phyloP scores from a whole-genome alignment of 1,284 basidiomycete species.

The Boletus holoroseus region DNA sequence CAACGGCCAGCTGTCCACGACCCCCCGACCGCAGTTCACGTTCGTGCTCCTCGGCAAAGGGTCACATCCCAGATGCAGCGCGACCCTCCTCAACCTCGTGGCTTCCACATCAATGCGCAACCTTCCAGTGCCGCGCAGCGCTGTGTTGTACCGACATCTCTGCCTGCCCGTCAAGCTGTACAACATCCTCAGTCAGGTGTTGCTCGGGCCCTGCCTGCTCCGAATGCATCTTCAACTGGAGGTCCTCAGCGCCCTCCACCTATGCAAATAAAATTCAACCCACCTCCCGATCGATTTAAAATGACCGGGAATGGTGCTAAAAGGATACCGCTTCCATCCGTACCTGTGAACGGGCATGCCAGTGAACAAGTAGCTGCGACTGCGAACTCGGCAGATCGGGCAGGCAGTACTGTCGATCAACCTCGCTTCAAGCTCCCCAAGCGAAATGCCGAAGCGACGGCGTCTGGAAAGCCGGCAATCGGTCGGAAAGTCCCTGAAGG shows the following conservation, averaged over 20 bases:
- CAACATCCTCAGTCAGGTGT: constrained; percentile 10
- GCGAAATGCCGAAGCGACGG: constrained; percentile 3
- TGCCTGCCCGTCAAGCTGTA: constrained; percentile 10
- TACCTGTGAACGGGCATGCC: constrained; percentile 2
- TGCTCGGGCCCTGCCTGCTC: constrained; percentile 8
- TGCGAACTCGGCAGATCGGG: background rate
- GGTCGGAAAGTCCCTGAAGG: constrained; percentile 12
- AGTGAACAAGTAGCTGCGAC: constrained; percentile 5
- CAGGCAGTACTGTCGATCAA: constrained; percentile 1
- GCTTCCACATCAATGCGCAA: constrained; percentile 17
- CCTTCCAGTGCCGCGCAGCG: constrained; percentile 24
- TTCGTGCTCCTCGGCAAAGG: constrained; percentile 18
- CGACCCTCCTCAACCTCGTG: constrained; percentile 16
- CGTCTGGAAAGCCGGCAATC: background rate
- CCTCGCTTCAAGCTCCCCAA: constrained; percentile 13
- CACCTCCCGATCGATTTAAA: constrained; percentile 22
- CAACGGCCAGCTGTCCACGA: constrained; percentile 8
- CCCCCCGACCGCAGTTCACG: constrained; percentile 1
- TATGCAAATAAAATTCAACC: constrained; percentile 26
- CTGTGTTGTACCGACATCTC: constrained; percentile 16
- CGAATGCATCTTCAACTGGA: constrained; percentile 8
- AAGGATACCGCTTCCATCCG: constrained; percentile 33
- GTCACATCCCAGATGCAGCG: constrained; percentile 21
- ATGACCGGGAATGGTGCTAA: constrained; percentile 32
- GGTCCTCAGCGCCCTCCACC: constrained; percentile 30